A percentile compares a stretch with the other conserved stretches of the same genome.
Evolutionary conservation across 805 yeast species (phyloP).

Genomic region (Candida insectalens): DNA sequence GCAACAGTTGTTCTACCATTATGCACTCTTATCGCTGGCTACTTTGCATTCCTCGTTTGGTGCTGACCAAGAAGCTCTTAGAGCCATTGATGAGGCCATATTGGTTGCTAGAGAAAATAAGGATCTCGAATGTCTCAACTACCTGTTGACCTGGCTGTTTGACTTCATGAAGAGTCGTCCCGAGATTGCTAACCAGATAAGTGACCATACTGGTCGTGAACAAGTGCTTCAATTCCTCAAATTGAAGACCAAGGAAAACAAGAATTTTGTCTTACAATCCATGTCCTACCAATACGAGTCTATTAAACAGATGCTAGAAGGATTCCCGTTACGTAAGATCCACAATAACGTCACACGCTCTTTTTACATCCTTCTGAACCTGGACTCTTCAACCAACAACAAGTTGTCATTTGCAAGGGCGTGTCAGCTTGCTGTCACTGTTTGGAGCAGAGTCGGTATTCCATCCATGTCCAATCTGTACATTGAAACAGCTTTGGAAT

Average conservation of each 20-base stretch:
- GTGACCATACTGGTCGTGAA: conserved; percentile 37
- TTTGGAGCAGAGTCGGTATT: conserved; percentile 46
- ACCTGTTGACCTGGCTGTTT: conserved; percentile 65
- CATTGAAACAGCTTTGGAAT: conserved; percentile 34
- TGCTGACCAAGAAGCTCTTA: conserved; percentile 56
- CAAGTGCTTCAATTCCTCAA: conserved; percentile 59
- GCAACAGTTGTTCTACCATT: conserved; percentile 60
- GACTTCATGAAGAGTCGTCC: conserved; percentile 66
- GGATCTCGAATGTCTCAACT: conserved; percentile 63
- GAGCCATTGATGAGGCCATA: conserved; percentile 80
- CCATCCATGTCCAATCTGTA: conserved; percentile 37
- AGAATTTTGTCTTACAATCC: conserved; percentile 38
- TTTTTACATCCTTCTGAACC: conserved; percentile 42
- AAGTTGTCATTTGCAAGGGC: conserved; percentile 28
- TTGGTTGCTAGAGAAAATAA: conserved; percentile 79
- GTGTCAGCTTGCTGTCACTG: conserved; percentile 33
- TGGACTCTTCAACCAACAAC: conserved; percentile 24
- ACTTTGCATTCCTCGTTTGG: conserved; percentile 62
- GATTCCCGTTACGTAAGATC: conserved; percentile 33
- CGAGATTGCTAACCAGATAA: conserved; percentile 28
- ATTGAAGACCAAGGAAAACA: conserved; percentile 40
- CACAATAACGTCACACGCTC: conserved; percentile 52
- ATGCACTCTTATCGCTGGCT: conserved; percentile 66
- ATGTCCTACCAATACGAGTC: conserved; percentile 62
- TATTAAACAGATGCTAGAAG: conserved; percentile 40